Conservation (phyloP, 495 filamentous ascomycete species). For the Podospora anserina region DNA sequence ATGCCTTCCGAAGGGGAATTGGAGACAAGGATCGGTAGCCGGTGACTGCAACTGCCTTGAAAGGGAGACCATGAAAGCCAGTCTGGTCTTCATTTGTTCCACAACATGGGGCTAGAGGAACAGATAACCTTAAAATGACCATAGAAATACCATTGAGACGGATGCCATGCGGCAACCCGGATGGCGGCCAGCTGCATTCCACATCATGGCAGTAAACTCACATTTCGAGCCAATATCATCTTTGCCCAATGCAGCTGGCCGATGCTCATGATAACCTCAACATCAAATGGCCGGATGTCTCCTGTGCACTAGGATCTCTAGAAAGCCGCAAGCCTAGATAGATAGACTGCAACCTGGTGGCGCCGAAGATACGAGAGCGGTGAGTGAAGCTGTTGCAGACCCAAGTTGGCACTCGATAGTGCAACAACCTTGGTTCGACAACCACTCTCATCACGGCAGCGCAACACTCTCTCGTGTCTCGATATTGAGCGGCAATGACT, state of each 20-base stretch:
- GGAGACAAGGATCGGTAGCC: background rate
- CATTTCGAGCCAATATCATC: background rate
- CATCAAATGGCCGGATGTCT: background rate
- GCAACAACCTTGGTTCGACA: background rate
- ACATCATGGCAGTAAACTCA: background rate
- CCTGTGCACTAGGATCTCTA: no score
- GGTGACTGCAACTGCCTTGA: background rate
- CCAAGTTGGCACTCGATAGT: background rate
- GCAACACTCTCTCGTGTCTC: background rate
- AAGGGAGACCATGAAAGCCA: background rate
- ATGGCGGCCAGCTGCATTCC: conserved; percentile 12
- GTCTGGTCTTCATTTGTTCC: conserved; percentile 10
- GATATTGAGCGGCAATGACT: background rate
- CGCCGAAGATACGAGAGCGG: background rate
- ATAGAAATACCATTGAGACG: conserved; percentile 12
- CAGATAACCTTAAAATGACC: background rate
- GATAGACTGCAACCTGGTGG: background rate
- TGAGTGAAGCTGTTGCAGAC: background rate
- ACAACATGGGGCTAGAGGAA: conserved; percentile 15
- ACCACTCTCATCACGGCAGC: background rate
- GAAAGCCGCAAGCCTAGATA: background rate
- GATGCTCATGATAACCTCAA: background rate
- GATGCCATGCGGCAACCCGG: conserved; percentile 12
- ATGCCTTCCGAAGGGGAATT: background rate
- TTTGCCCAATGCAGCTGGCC: conserved; percentile 1